Evolutionary conservation across 1,139 yeast genomes (phyloP).

Genomic region (Candida dubliniensis): DNA sequence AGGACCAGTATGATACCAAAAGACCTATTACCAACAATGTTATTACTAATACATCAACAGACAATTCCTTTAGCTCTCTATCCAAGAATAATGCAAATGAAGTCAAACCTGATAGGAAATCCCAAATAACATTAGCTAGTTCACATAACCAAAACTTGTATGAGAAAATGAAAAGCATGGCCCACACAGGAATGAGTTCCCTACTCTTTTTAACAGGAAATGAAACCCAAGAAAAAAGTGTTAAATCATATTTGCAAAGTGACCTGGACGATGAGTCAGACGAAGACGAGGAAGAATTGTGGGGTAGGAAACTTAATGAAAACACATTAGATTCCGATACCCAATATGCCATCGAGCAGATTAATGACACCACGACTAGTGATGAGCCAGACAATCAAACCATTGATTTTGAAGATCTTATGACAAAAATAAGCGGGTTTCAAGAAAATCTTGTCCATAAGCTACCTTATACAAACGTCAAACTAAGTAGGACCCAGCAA

Average conservation of each 20-base stretch:
- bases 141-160: constrained; percentile 10
- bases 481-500: constrained; percentile 34
- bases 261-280: constrained; percentile 31
- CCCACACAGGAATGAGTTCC: constrained; percentile 21
- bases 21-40: constrained; percentile 18
- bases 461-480: constrained; percentile 14
- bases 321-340: constrained; percentile 8
- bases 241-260: constrained; percentile 21
- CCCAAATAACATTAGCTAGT: background rate
- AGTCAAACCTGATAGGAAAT: background rate
- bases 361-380: too few relatives aligned
- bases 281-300: constrained; percentile 23
- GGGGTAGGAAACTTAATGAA: constrained; percentile 5
- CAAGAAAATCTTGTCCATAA: constrained; percentile 33
- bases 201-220: constrained; percentile 15
- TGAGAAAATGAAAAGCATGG: constrained; percentile 17
- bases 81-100: background rate
- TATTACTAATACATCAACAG: constrained; percentile 16
- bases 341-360: constrained; percentile 14
- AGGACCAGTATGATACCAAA: constrained; percentile 30
- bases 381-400: background rate
- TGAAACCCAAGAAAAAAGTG: background rate
- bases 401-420: constrained; percentile 20
- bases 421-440: constrained; percentile 34
- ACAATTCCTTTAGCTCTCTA: constrained; percentile 22